Evolutionary conservation across 2,329 filamentous ascomycete genomes (phyloP).

Genomic region (Cytospora mali): DNA sequence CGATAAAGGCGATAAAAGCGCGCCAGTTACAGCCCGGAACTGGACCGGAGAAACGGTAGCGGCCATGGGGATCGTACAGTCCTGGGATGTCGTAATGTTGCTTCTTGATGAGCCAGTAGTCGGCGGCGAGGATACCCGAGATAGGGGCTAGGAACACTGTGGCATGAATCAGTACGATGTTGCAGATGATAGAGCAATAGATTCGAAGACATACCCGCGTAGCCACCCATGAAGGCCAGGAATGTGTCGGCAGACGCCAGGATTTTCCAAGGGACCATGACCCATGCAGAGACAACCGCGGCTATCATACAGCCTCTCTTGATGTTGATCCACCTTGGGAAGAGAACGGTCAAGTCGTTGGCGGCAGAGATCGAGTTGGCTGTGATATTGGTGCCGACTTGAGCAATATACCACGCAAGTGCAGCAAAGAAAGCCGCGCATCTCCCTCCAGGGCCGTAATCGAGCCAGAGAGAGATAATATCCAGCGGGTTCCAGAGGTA

Average conservation of each 20-base stretch:
- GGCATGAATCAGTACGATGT: neutral
- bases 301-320: conserved; percentile 59
- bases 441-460: conserved; percentile 45
- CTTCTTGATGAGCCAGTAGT: conserved; percentile 37
- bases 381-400: conserved; percentile 59
- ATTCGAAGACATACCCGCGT: conserved; percentile 30
- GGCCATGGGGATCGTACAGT: conserved; percentile 45
- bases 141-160: conserved; percentile 37
- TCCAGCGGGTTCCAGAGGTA: conserved; percentile 54
- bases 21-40: conserved; percentile 38
- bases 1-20: conserved; percentile 35
- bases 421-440: conserved; percentile 50
- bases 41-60: conserved; percentile 40
- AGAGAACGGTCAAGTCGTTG: conserved; percentile 58
- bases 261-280: conserved; percentile 60
- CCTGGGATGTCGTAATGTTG: conserved; percentile 44
- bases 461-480: conserved; percentile 49
- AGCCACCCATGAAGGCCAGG: conserved; percentile 57
- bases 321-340: conserved; percentile 58
- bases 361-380: conserved; percentile 57
- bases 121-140: conserved; percentile 41
- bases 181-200: neutral
- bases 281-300: conserved; percentile 60
- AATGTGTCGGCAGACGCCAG: conserved; percentile 46
- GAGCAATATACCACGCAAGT: conserved; percentile 56